phyloP scores from a whole-genome alignment of 2,329 filamentous ascomycete genomes.

The Aspergillus niger region DNA sequence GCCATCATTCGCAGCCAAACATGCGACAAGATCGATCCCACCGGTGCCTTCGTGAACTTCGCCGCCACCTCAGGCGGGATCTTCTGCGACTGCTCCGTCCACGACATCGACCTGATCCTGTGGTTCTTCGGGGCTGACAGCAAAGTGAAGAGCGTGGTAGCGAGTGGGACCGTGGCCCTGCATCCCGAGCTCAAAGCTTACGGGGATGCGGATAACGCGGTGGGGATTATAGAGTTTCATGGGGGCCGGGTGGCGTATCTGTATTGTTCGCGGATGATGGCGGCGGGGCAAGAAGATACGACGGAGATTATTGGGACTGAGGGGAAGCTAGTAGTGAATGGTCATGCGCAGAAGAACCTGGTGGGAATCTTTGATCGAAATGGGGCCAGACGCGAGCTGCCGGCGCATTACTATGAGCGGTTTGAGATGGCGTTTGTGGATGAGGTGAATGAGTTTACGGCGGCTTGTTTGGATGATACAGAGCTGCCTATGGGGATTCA shows the following conservation, averaged over 20 bases:
- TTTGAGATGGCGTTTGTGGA: slow-evolving; percentile 67
- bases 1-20: slow-evolving; percentile 65
- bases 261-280: slow-evolving; percentile 67
- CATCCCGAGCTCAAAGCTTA: slow-evolving; percentile 59
- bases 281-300: slow-evolving; percentile 66
- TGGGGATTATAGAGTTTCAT: slow-evolving; percentile 68
- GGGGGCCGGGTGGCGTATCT: slow-evolving; percentile 65
- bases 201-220: slow-evolving; percentile 63
- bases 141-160: slow-evolving; percentile 57
- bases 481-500: slow-evolving; percentile 58
- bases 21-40: slow-evolving; percentile 65
- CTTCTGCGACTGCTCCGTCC: slow-evolving; percentile 70
- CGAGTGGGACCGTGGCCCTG: slow-evolving; percentile 60
- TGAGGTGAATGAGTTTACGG: slow-evolving; percentile 66
- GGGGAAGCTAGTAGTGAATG: slow-evolving; percentile 65
- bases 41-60: slow-evolving; percentile 68
- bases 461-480: slow-evolving; percentile 57
- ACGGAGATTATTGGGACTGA: slow-evolving; percentile 68
- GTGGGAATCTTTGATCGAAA: slow-evolving; percentile 57
- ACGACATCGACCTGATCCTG: slow-evolving; percentile 67
- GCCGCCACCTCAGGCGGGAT: slow-evolving; percentile 66
- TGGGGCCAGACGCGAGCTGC: slow-evolving; percentile 62
- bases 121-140: slow-evolving; percentile 63
- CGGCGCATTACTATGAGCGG: slow-evolving; percentile 63
- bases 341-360: slow-evolving; percentile 58